Evolutionary conservation across 306 rosid genomes (phyloP).

Genomic region (Albizia julibrissin): DNA sequence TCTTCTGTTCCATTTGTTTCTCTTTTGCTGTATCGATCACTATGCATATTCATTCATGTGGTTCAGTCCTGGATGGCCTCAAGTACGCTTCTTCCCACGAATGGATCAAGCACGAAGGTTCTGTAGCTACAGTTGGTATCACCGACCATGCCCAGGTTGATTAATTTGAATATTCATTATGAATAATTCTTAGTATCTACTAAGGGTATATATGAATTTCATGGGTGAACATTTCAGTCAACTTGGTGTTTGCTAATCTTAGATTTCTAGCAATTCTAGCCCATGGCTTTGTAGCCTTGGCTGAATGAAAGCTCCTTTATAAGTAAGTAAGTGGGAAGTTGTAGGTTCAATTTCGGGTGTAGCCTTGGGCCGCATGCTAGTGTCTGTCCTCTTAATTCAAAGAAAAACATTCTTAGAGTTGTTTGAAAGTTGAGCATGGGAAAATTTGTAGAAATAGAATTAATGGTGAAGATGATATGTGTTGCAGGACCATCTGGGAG

Average conservation of each 20-base stretch:
- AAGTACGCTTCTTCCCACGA: slow-evolving; percentile 95
- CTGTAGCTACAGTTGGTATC: slow-evolving; percentile 85
- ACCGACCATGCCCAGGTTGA: slow-evolving; percentile 93
- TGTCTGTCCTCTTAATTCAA: too few relatives aligned
- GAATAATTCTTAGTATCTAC: background rate
- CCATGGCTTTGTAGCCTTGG: too few relatives aligned
- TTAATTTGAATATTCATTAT: background rate
- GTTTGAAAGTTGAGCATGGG: background rate
- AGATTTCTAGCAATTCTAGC: background rate
- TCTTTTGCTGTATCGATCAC: background rate
- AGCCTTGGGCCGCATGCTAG: too few relatives aligned
- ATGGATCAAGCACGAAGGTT: slow-evolving; percentile 97
- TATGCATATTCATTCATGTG: background rate
- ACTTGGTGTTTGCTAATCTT: background rate
- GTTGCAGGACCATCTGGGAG: slow-evolving; percentile 90
- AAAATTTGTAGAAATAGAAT: background rate
- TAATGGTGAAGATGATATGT: background rate
- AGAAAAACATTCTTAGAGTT: background rate
- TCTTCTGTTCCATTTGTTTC: background rate
- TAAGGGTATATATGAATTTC: background rate
- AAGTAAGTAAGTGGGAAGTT: too few relatives aligned
- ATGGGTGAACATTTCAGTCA: background rate
- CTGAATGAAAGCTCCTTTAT: too few relatives aligned
- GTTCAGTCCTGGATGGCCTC: slow-evolving; percentile 84
- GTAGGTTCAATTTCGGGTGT: too few relatives aligned